Evolutionary conservation across 106 monocot species (phyloP).

Genomic region (Triglochin maritima): DNA sequence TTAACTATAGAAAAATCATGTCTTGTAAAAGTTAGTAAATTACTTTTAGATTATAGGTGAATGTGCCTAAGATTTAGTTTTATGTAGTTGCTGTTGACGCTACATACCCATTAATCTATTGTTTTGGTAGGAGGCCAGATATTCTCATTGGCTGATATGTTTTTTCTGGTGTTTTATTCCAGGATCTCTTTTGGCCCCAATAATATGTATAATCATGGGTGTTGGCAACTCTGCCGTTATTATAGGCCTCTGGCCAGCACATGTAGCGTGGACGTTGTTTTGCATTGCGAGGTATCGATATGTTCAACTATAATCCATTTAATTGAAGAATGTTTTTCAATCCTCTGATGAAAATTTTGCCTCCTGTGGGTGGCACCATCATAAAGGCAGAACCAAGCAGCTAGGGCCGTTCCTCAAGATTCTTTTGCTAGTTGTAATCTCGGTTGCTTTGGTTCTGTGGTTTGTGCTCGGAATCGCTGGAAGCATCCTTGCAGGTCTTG

Average conservation of each 20-base stretch:
- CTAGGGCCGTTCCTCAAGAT: slow-evolving; percentile 75
- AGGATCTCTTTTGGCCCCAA: slow-evolving; percentile 69
- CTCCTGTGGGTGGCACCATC: slow-evolving; percentile 5
- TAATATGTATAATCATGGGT: slow-evolving; percentile 57
- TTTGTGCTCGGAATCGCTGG: slow-evolving; percentile 43
- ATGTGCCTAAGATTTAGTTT: no score
- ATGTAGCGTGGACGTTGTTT: slow-evolving; percentile 72
- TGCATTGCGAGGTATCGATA: slow-evolving; percentile 52
- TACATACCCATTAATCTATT: no score
- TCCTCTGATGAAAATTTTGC: neutral
- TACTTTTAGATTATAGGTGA: no score
- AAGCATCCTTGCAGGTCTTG: slow-evolving; percentile 48
- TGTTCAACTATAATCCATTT: neutral
- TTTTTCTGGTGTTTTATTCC: neutral
- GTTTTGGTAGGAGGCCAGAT: no score
- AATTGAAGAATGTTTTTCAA: neutral
- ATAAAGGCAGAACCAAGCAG: slow-evolving; percentile 58
- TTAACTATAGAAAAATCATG: no score
- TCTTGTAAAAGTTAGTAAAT: no score
- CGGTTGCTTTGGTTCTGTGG: slow-evolving; percentile 45
- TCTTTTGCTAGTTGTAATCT: slow-evolving; percentile 28
- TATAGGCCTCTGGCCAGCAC: slow-evolving; percentile 85
- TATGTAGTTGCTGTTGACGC: no score
- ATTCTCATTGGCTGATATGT: no score
- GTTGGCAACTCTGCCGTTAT: slow-evolving; percentile 74